Conservation (phyloP, 2,329 filamentous ascomycete genomes). For the Ophiostoma sp. region DNA sequence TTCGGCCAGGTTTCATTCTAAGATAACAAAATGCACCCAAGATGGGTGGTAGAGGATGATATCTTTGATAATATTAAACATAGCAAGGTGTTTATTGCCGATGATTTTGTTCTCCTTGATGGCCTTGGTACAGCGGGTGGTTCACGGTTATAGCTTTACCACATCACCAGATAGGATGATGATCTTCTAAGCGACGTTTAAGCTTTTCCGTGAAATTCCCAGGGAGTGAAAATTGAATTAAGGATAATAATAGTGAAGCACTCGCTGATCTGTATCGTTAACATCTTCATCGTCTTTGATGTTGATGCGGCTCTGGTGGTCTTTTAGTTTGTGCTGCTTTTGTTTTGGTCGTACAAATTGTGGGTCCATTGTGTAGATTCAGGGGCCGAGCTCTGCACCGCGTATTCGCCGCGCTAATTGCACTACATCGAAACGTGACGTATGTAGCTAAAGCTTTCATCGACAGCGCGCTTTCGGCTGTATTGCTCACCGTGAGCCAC, state of each 20-base stretch:
- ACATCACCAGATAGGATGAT: too few relatives aligned
- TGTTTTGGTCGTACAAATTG: not conserved
- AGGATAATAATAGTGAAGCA: not conserved
- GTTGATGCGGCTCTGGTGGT: not conserved
- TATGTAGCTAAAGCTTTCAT: not conserved
- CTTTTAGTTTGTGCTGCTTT: not conserved
- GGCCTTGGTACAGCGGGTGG: too few relatives aligned
- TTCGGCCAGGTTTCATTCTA: not conserved
- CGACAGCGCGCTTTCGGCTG: not conserved
- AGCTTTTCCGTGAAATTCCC: too few relatives aligned
- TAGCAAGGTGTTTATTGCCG: too few relatives aligned
- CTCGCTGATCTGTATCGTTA: not conserved
- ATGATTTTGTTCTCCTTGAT: too few relatives aligned
- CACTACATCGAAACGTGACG: slow-evolving; percentile 6
- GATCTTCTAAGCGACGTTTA: too few relatives aligned
- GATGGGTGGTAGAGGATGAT: not conserved
- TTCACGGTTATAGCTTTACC: too few relatives aligned
- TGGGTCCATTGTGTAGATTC: not conserved
- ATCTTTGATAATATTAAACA: not conserved
- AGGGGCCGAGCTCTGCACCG: not conserved
- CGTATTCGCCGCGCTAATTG: not conserved
- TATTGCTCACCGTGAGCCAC: not conserved
- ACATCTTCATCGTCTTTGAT: not conserved
- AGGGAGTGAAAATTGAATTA: too few relatives aligned
- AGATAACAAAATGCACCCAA: not conserved